Evolutionary conservation across 2,329 filamentous ascomycete species (phyloP).

Genomic region (Talaromyces sp.): DNA sequence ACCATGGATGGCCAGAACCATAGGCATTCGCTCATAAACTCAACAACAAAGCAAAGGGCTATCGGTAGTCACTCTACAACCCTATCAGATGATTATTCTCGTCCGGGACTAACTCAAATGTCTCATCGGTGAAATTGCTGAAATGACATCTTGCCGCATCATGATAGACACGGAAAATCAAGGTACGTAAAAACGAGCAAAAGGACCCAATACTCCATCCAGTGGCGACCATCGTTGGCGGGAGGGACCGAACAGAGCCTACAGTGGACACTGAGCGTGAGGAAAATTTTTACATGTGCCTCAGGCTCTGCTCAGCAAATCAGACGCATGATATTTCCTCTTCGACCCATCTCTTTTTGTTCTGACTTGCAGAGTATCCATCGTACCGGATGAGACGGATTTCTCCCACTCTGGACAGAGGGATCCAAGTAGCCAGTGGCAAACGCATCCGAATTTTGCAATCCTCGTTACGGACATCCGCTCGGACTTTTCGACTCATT

Average conservation of each 20-base stretch:
- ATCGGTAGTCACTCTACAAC: neutral
- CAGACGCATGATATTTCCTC: neutral
- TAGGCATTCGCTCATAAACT: neutral
- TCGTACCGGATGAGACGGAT: neutral
- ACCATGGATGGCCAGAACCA: neutral
- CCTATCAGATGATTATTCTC: no score
- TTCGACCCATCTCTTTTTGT: neutral
- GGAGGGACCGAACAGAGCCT: constrained; percentile 5
- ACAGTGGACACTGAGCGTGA: neutral
- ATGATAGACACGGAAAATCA: neutral
- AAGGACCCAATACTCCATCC: neutral
- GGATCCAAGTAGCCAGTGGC: neutral
- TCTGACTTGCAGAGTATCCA: neutral
- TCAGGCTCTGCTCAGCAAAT: neutral
- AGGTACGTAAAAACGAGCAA: neutral
- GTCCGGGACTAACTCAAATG: neutral
- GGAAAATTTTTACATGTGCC: neutral
- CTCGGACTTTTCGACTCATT: neutral
- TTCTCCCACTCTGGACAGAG: no score
- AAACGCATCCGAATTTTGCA: neutral
- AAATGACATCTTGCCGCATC: neutral
- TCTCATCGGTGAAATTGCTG: neutral
- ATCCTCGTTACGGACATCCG: neutral
- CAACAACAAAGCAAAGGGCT: neutral
- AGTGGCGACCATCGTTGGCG: constrained; percentile 7